Conservation (phyloP, 1,284 basidiomycete species). For the Heimioporus retisporus region DNA sequence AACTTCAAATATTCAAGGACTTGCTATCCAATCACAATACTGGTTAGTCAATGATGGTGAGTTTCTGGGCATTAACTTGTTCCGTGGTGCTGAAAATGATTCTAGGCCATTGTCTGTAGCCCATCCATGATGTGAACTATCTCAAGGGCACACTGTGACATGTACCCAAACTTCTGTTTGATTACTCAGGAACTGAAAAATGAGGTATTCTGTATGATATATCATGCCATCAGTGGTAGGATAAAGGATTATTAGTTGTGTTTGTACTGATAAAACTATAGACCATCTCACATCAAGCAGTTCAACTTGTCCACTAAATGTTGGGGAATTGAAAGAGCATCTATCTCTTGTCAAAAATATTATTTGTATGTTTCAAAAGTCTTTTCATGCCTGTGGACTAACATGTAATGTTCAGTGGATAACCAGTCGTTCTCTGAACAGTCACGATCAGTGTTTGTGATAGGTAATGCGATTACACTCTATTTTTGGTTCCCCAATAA, state of each 20-base stretch:
- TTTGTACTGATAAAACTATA: too few relatives aligned
- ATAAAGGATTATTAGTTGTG: too few relatives aligned
- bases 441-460: conserved; percentile 38
- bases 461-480: conserved; percentile 44
- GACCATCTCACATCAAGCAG: too few relatives aligned
- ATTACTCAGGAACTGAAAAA: conserved; percentile 50
- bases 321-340: too few relatives aligned
- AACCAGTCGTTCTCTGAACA: conserved; percentile 7
- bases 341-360: too few relatives aligned
- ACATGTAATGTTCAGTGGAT: too few relatives aligned
- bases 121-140: conserved; percentile 14
- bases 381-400: too few relatives aligned
- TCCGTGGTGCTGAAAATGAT: too few relatives aligned
- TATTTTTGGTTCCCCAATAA: too few relatives aligned
- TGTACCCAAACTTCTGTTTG: conserved; percentile 57
- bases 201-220: conserved; percentile 59
- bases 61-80: too few relatives aligned
- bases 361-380: too few relatives aligned
- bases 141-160: conserved; percentile 62
- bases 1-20: conserved; percentile 34
- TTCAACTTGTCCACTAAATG: too few relatives aligned
- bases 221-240: conserved; percentile 60
- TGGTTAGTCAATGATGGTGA: conserved; percentile 48
- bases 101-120: background rate
- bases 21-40: conserved; percentile 62